Percentiles rank a stretch among this genome's conserved stretches.
phyloP scores from a whole-genome alignment of 2,329 filamentous ascomycete genomes.

The Ilyonectria sp. region DNA sequence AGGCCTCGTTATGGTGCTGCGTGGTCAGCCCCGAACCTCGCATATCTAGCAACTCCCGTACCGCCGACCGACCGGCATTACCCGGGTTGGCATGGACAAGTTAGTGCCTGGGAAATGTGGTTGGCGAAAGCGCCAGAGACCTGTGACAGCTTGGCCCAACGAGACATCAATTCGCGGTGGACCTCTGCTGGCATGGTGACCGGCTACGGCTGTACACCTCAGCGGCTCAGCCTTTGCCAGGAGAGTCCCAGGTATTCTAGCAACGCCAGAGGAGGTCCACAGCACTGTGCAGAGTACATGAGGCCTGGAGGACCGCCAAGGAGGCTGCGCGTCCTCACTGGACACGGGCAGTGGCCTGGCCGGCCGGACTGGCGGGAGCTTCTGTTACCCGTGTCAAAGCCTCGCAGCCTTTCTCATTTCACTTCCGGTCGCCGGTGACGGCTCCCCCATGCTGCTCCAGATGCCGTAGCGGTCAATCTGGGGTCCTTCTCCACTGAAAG shows the following conservation, averaged over 20 bases:
- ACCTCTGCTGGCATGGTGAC: slow-evolving; percentile 41
- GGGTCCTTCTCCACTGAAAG: slow-evolving; percentile 39
- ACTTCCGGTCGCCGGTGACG: slow-evolving; percentile 21
- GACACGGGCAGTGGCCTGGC: slow-evolving; percentile 7
- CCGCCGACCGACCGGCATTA: slow-evolving; percentile 50
- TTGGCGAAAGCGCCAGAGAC: slow-evolving; percentile 28
- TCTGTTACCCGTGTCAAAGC: not conserved
- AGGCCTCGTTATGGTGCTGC: slow-evolving; percentile 15
- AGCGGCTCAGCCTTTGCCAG: slow-evolving; percentile 1
- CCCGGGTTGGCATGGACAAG: slow-evolving; percentile 40
- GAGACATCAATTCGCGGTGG: slow-evolving; percentile 38
- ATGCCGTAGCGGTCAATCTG: slow-evolving; percentile 42
- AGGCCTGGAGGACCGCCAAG: not conserved
- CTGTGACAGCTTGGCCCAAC: slow-evolving; percentile 36
- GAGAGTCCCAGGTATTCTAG: not conserved
- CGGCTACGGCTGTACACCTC: slow-evolving; percentile 29
- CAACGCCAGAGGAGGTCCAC: not conserved
- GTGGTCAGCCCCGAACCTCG: slow-evolving; percentile 38
- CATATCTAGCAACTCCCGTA: slow-evolving; percentile 46
- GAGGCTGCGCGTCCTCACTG: slow-evolving; percentile 5
- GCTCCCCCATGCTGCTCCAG: slow-evolving; percentile 31
- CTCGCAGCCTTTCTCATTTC: slow-evolving; percentile 21
- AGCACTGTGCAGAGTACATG: not conserved
- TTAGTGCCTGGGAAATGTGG: slow-evolving; percentile 48
- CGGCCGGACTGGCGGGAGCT: slow-evolving; percentile 17